phyloP scores from a whole-genome alignment of 208 protist species.

The Leishmania turanica region DNA sequence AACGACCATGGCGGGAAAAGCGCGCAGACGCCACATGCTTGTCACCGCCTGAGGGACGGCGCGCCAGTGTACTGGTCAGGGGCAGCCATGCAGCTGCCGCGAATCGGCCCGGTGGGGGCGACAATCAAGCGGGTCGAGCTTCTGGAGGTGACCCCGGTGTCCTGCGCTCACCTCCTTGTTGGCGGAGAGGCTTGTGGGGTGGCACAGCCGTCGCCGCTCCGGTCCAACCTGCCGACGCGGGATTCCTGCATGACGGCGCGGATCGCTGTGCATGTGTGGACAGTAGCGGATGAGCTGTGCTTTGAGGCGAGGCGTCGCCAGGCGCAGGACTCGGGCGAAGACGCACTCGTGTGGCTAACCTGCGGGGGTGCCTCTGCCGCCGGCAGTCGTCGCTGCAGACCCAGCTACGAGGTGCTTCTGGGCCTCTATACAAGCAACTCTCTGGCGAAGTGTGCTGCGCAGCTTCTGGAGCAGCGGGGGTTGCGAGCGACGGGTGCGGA shows the following conservation, averaged over 20 bases:
- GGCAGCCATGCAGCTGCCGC: slow-evolving; percentile 30
- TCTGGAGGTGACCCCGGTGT: slow-evolving; percentile 18
- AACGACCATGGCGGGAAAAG: not conserved
- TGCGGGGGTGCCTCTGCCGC: slow-evolving; percentile 1
- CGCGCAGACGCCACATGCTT: not conserved
- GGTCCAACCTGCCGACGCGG: not conserved
- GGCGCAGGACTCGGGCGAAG: slow-evolving; percentile 6
- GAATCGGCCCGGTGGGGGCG: slow-evolving; percentile 30
- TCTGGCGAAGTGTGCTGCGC: slow-evolving; percentile 1
- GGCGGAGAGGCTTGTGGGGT: not conserved
- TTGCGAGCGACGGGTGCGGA: not conserved
- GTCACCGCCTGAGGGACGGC: not conserved
- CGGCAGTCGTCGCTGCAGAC: not conserved
- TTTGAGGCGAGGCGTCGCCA: slow-evolving; percentile 10
- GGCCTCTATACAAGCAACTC: slow-evolving; percentile 21
- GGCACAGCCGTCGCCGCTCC: not conserved
- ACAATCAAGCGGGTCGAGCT: slow-evolving; percentile 33
- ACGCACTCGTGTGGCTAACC: slow-evolving; percentile 20
- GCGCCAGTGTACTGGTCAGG: slow-evolving; percentile 26
- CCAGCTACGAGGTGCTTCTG: slow-evolving; percentile 10
- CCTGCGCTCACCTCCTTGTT: not conserved
- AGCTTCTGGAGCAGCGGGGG: slow-evolving; percentile 2
- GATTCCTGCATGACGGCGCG: slow-evolving; percentile 6
- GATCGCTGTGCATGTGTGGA: slow-evolving; percentile 21
- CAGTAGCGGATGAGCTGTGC: slow-evolving; percentile 18